phyloP scores from a whole-genome alignment of 78 protist genomes.

The Salpingoeca rosetta region DNA sequence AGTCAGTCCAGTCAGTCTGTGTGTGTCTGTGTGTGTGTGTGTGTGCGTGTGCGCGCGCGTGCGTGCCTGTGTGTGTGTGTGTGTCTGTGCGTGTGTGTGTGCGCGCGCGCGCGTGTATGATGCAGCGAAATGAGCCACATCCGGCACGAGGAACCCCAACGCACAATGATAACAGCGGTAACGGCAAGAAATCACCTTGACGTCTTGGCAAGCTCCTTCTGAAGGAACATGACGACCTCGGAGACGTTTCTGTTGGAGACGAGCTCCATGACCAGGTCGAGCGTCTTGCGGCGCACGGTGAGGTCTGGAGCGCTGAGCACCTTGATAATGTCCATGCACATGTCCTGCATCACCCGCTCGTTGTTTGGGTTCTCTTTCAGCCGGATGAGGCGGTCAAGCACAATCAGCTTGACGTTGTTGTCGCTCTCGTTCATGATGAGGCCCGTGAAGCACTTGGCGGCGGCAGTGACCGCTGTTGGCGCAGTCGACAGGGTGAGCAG shows the following conservation, averaged over 20 bases:
- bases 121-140: no score
- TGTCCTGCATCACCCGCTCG: constrained; percentile 58
- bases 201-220: constrained; percentile 3
- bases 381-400: constrained; percentile 61
- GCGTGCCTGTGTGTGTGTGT: no score
- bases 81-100: no score
- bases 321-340: constrained; percentile 86
- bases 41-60: no score
- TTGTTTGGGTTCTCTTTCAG: constrained; percentile 46
- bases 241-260: constrained; percentile 43
- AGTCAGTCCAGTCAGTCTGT: no score
- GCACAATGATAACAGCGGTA: no score
- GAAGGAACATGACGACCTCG: constrained; percentile 4
- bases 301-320: constrained; percentile 70
- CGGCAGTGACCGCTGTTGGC: constrained; percentile 75
- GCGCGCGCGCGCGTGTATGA: no score
- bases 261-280: constrained; percentile 66
- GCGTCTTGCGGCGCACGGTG: constrained; percentile 71
- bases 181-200: no score
- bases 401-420: constrained; percentile 87
- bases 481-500: constrained; percentile 66
- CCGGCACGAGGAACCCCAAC: no score
- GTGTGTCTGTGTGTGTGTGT: no score
- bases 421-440: constrained; percentile 59
- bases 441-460: constrained; percentile 64